These are phyloP conservation scores for Cladophialophora psammophila DNA, from an alignment of 2,329 filamentous ascomycete genomes.

Conservation along the genomic window DNA sequence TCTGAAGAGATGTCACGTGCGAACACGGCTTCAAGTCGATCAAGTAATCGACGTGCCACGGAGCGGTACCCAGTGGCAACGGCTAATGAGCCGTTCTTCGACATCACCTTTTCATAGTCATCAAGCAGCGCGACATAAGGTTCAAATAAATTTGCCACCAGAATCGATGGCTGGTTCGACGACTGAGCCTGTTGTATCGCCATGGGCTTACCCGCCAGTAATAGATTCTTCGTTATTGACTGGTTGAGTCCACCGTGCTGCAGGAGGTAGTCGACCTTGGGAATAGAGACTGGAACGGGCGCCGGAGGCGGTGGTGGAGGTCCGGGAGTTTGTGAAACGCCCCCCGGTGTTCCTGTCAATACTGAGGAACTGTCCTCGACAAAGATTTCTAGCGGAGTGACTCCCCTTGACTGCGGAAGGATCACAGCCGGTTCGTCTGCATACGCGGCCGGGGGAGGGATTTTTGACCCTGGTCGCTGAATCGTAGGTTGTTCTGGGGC, in stretches of 20 bases:
- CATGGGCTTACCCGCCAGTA: constrained; percentile 58
- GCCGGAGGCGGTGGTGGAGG: constrained; percentile 80
- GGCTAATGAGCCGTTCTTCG: constrained; percentile 85
- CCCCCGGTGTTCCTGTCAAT: constrained; percentile 42
- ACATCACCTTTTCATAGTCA: constrained; percentile 82
- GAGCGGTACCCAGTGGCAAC: constrained; percentile 95
- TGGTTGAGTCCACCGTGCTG: constrained; percentile 83
- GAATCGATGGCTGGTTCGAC: constrained; percentile 69
- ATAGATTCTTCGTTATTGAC: constrained; percentile 74
- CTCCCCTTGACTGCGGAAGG: constrained; percentile 35
- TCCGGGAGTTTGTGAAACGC: constrained; percentile 54
- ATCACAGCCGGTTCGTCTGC: constrained; percentile 16
- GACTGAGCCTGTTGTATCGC: constrained; percentile 56
- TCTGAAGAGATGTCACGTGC: constrained; percentile 87
- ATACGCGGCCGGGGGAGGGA: constrained; percentile 26
- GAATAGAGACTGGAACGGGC: constrained; percentile 70
- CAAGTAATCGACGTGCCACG: constrained; percentile 86
- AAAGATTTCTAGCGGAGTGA: constrained; percentile 48
- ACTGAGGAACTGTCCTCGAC: constrained; percentile 43
- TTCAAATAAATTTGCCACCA: constrained; percentile 77
- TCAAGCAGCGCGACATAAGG: constrained; percentile 84
- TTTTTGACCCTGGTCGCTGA: constrained; percentile 39
- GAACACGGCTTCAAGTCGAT: constrained; percentile 92
- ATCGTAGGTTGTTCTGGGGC: constrained; percentile 52
- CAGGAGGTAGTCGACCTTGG: constrained; percentile 88